A percentile compares a stretch with the other conserved stretches of the same genome.
Evolutionary conservation across 345 rosid species (phyloP).

Genomic region (Laguncularia racemosa): DNA sequence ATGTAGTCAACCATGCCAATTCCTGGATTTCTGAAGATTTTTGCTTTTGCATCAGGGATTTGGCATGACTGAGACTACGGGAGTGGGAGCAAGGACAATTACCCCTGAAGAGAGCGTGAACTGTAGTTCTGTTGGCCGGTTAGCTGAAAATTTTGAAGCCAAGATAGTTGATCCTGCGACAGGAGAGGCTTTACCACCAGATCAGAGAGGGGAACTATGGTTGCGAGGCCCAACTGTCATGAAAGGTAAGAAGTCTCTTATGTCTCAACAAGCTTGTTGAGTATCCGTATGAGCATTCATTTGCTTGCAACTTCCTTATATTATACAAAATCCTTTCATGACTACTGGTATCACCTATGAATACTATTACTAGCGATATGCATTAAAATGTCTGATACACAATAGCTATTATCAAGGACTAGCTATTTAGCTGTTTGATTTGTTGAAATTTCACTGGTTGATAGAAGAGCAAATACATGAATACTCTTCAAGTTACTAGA

Average conservation of each 20-base stretch:
- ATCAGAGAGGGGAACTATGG: conserved; percentile 81
- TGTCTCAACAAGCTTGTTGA: too few species aligned
- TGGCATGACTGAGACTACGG: conserved; percentile 86
- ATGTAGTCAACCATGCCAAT: neutral
- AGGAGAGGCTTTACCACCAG: conserved; percentile 65
- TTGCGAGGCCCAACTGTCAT: conserved; percentile 69
- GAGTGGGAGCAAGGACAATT: conserved; percentile 37
- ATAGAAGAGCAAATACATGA: too few species aligned
- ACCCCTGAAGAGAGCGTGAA: conserved; percentile 47
- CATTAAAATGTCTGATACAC: too few species aligned
- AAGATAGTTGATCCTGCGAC: conserved; percentile 71
- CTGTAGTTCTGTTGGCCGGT: conserved; percentile 67
- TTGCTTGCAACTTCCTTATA: too few species aligned
- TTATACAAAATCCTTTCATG: too few species aligned
- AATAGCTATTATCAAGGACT: too few species aligned
- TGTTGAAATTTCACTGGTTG: too few species aligned
- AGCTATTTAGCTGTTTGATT: too few species aligned
- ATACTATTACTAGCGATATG: too few species aligned
- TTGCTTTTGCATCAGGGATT: conserved; percentile 48
- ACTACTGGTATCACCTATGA: too few species aligned
- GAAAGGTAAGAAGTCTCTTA: conserved; percentile 42
- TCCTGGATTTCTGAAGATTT: neutral
- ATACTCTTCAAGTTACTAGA: too few species aligned
- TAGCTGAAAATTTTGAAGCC: conserved; percentile 60
- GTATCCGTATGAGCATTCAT: too few species aligned